A percentile compares a stretch with the other conserved stretches of the same genome.
Evolutionary conservation across 1,284 basidiomycete genomes (phyloP).

Genomic region (Somion occarium): DNA sequence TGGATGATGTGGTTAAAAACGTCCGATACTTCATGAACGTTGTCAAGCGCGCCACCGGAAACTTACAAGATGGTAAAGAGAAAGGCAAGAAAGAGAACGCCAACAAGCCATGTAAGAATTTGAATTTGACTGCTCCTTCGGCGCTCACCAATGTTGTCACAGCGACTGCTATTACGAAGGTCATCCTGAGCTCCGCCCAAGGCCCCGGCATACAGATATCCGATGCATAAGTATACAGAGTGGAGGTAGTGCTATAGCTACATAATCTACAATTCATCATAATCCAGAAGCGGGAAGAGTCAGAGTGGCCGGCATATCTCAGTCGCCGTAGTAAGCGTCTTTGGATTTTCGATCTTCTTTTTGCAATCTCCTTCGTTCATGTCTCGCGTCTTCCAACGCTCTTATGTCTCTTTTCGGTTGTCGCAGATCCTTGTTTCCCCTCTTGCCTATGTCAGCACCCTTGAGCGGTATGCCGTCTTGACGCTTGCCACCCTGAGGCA

Average conservation of each 20-base stretch:
- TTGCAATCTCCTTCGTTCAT: not conserved
- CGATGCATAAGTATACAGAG: conserved; percentile 32
- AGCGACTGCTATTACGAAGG: conserved; percentile 71
- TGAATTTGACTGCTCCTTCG: not conserved
- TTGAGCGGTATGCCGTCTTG: conserved; percentile 1
- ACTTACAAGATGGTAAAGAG: conserved; percentile 41
- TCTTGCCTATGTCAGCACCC: conserved; percentile 7
- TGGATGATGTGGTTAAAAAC: conserved; percentile 77
- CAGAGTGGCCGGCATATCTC: too few relatives aligned
- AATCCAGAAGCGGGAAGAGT: too few relatives aligned
- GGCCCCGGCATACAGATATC: conserved; percentile 81
- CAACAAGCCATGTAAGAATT: conserved; percentile 35
- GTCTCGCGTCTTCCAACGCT: not conserved
- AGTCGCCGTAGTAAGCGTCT: not conserved
- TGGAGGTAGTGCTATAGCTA: conserved; percentile 1
- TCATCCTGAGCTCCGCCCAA: conserved; percentile 80
- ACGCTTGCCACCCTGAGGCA: conserved; percentile 39
- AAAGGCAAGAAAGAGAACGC: conserved; percentile 34
- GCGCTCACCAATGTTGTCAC: conserved; percentile 13
- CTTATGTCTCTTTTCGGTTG: not conserved
- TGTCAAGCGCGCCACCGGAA: conserved; percentile 74
- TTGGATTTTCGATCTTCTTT: not conserved
- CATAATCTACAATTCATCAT: conserved; percentile 1
- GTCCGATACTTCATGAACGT: conserved; percentile 74
- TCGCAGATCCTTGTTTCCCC: not conserved